Conservation (phyloP, 169 alveolate genomes). For the Blepharisma undulans region DNA sequence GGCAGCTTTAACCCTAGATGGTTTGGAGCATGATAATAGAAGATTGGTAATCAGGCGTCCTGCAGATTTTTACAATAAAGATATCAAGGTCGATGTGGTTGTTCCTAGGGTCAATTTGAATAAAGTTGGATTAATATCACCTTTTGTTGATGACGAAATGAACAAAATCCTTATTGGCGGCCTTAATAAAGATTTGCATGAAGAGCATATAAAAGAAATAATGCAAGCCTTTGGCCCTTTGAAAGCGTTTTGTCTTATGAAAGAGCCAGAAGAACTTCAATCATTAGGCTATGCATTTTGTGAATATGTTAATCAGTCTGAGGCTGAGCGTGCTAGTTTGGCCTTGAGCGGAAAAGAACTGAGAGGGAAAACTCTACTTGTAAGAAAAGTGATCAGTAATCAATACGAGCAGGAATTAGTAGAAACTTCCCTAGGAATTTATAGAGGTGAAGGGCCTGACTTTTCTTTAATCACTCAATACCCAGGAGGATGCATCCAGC, state of each 20-base stretch:
- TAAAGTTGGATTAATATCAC: constrained; percentile 32
- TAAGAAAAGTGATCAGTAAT: constrained; percentile 26
- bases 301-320: constrained; percentile 14
- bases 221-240: constrained; percentile 12
- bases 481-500: constrained; percentile 37
- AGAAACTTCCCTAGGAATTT: background rate
- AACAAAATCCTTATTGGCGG: constrained; percentile 55
- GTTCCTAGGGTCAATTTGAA: constrained; percentile 32
- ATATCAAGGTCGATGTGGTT: constrained; percentile 1
- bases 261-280: constrained; percentile 9
- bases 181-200: constrained; percentile 36
- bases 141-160: constrained; percentile 44
- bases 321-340: constrained; percentile 10
- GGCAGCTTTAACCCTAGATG: constrained; percentile 30
- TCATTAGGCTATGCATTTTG: constrained; percentile 38
- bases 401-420: constrained; percentile 31
- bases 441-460: constrained; percentile 37
- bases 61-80: constrained; percentile 17
- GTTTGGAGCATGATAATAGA: background rate
- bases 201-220: constrained; percentile 44
- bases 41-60: constrained; percentile 26
- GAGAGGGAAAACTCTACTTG: constrained; percentile 35
- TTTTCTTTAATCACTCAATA: constrained; percentile 33
- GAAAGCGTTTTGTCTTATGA: constrained; percentile 13
- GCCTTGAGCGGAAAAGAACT: background rate